Evolutionary conservation across 495 filamentous ascomycete genomes (phyloP).

Genomic region (Tuber borchii): DNA sequence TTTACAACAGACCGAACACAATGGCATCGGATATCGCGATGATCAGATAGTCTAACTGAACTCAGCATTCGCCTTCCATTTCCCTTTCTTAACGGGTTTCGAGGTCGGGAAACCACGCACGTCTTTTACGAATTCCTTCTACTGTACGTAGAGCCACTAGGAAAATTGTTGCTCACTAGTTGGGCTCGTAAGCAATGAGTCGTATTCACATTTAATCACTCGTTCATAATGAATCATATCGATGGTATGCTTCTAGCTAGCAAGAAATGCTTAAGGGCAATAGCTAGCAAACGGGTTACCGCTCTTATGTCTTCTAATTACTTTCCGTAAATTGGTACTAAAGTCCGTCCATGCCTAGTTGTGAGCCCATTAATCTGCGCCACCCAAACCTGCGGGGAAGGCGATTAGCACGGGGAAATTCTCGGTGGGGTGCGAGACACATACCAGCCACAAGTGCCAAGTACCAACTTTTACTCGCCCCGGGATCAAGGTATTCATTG

Average conservation of each 20-base stretch:
- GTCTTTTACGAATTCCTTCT: not conserved
- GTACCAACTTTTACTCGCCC: constrained; percentile 84
- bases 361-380: not conserved
- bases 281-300: not conserved
- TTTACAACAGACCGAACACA: too few species aligned
- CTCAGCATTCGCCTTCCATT: too few species aligned
- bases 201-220: not conserved
- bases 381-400: not conserved
- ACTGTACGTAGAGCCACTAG: not conserved
- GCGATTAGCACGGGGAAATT: not conserved
- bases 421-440: not conserved
- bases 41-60: too few species aligned
- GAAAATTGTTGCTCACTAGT: not conserved
- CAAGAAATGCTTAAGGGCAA: not conserved
- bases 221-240: not conserved
- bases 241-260: not conserved
- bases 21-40: too few species aligned
- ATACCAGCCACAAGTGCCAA: constrained; percentile 59
- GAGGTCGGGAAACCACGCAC: not conserved
- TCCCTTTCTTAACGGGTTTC: not conserved
- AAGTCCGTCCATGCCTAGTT: not conserved
- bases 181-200: not conserved
- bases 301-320: not conserved
- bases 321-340: not conserved
- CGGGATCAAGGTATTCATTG: constrained; percentile 71